phyloP scores from a whole-genome alignment of 345 rosid species.

The Firmiana major region DNA sequence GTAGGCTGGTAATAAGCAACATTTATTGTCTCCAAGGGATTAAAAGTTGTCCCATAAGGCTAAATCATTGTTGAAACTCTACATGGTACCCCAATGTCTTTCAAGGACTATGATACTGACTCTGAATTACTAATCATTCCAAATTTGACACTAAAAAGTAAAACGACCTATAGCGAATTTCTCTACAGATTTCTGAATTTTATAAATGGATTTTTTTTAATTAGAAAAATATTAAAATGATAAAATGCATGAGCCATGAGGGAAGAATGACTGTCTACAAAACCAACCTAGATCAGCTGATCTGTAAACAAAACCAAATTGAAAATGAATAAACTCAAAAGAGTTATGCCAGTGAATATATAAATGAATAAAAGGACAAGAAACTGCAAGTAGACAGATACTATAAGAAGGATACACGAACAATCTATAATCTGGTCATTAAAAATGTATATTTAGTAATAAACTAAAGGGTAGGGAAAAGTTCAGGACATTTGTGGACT shows the following conservation, averaged over 20 bases:
- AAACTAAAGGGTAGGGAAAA: neutral
- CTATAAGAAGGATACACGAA: slow-evolving; percentile 1
- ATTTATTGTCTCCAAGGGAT: neutral
- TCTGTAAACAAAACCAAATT: neutral
- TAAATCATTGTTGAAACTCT: neutral
- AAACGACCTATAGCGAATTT: neutral
- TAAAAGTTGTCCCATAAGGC: neutral
- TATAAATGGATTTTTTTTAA: neutral
- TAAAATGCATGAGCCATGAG: neutral
- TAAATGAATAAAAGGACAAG: neutral
- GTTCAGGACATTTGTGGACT: neutral
- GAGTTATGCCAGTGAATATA: neutral
- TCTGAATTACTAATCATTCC: neutral
- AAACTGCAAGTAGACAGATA: neutral
- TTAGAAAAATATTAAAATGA: neutral
- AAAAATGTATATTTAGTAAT: neutral
- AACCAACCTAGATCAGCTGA: neutral
- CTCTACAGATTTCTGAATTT: neutral
- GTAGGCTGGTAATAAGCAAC: neutral
- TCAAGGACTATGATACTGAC: neutral
- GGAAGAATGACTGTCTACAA: neutral
- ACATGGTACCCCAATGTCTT: neutral
- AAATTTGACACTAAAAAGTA: neutral
- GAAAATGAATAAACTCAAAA: neutral
- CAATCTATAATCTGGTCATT: neutral